phyloP scores from a whole-genome alignment of 164 flowering plant genomes.

The Vitis vinifera region ASM3070453v1 NC_081814.1:8163501-8164000 shows the following conservation, averaged over 20 bases:
- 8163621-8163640: too few relatives aligned
- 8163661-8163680: background rate
- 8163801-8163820: background rate
- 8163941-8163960: background rate
- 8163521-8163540: too few relatives aligned
- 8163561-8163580: too few relatives aligned
- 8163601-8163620: too few relatives aligned
- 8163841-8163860: conserved; percentile 5
- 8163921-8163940: background rate
- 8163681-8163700: conserved; percentile 3
- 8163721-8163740: background rate
- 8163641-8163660: background rate
- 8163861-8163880: background rate
- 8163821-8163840: conserved; percentile 3
- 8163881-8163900: background rate
- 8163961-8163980: background rate
- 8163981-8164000: conserved; percentile 4
- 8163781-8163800: background rate
- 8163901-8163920: background rate
- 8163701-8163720: background rate
- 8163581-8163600: too few relatives aligned
- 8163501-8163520: too few relatives aligned
- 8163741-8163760: background rate
- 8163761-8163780: too few relatives aligned
- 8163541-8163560: too few relatives aligned